These are phyloP conservation scores for Hirsutella thompsonii DNA, from an alignment of 2,329 filamentous ascomycete genomes.

Conservation along the genomic window DNA sequence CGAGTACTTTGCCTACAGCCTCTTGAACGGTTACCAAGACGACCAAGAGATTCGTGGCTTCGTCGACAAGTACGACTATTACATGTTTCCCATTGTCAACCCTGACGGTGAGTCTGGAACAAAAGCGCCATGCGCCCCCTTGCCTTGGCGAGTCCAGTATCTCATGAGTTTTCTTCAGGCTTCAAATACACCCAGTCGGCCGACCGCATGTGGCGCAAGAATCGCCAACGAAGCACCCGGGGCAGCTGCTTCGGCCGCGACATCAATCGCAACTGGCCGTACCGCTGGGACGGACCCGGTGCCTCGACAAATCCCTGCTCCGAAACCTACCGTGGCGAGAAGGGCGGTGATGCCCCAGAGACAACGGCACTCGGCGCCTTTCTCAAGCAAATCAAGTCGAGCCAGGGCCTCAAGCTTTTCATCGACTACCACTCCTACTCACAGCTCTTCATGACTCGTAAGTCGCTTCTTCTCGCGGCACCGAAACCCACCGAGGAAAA, in stretches of 20 bases:
- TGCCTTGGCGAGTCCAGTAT: too few relatives aligned
- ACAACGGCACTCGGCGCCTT: conserved; percentile 30
- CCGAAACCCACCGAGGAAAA: too few relatives aligned
- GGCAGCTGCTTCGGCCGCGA: conserved; percentile 37
- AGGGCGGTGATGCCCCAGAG: conserved; percentile 35
- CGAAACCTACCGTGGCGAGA: conserved; percentile 32
- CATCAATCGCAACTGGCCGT: conserved; percentile 49
- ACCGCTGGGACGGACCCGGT: conserved; percentile 35
- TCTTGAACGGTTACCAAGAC: conserved; percentile 32
- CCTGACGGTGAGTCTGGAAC: conserved; percentile 41
- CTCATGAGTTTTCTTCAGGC: too few relatives aligned
- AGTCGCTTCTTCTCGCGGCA: conserved; percentile 24
- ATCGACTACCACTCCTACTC: conserved; percentile 55
- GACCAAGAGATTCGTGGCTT: conserved; percentile 25
- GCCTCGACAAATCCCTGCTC: conserved; percentile 38
- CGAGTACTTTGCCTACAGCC: conserved; percentile 38
- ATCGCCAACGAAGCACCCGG: conserved; percentile 28
- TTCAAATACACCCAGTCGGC: conserved; percentile 45
- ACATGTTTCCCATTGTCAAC: conserved; percentile 50
- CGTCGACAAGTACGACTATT: conserved; percentile 52
- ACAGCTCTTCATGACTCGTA: conserved; percentile 47
- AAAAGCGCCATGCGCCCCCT: too few relatives aligned
- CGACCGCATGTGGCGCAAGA: conserved; percentile 51
- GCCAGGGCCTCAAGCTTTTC: conserved; percentile 43
- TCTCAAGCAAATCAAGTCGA: conserved; percentile 16